A percentile compares a stretch with the other conserved stretches of the same genome.
These are phyloP conservation scores for Chernovozyma aurita DNA, from an alignment of 1,139 yeast genomes.

Conservation along the genomic window DNA sequence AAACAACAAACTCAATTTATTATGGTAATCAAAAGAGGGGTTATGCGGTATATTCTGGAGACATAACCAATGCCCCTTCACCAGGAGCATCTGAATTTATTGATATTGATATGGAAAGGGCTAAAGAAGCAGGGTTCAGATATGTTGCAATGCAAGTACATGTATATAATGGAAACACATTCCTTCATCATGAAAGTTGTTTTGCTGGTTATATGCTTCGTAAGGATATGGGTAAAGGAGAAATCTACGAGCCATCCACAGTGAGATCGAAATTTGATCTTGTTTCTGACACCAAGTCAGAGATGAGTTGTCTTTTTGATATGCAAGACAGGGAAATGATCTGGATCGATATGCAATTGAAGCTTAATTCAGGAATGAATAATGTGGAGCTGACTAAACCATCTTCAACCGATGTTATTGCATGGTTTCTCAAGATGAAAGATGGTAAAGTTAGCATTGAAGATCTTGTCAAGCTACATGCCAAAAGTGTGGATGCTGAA, in stretches of 20 bases:
- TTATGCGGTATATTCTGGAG: slow-evolving; percentile 11
- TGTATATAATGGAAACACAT: slow-evolving; percentile 6
- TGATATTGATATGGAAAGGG: slow-evolving; percentile 8
- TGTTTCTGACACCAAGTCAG: neutral
- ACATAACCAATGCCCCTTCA: slow-evolving; percentile 9
- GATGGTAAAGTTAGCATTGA: slow-evolving; percentile 2
- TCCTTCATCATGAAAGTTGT: slow-evolving; percentile 8
- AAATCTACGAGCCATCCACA: slow-evolving; percentile 9
- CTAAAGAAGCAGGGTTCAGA: slow-evolving; percentile 7
- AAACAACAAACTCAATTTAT: neutral
- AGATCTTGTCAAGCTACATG: slow-evolving; percentile 6
- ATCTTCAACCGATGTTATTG: neutral
- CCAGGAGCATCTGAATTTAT: slow-evolving; percentile 11
- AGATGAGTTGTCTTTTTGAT: slow-evolving; percentile 8
- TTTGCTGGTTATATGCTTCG: slow-evolving; percentile 11
- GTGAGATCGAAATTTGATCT: slow-evolving; percentile 9
- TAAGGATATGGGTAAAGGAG: slow-evolving; percentile 6
- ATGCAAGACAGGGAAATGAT: slow-evolving; percentile 7
- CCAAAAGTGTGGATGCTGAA: slow-evolving; percentile 4
- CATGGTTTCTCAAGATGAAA: slow-evolving; percentile 1
- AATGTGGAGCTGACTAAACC: neutral
- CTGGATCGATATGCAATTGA: slow-evolving; percentile 8
- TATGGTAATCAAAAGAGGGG: slow-evolving; percentile 4
- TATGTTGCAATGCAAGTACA: slow-evolving; percentile 9
- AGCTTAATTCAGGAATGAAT: neutral